These are phyloP conservation scores for Golovinomyces cichoracearum DNA, from an alignment of 2,329 filamentous ascomycete genomes.

Conservation along the genomic window DNA sequence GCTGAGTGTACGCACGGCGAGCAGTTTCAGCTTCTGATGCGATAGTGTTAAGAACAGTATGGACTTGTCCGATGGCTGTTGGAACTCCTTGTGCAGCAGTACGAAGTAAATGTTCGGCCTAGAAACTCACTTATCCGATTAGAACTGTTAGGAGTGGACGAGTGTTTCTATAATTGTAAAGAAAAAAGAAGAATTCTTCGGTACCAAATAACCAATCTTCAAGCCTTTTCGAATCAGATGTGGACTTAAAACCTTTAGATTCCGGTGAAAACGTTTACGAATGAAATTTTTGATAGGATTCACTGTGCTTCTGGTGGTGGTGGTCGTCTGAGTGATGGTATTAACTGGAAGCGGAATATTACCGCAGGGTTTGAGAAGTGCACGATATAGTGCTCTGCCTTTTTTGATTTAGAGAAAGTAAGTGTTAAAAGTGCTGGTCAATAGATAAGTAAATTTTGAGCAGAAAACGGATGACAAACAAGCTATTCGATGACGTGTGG, in stretches of 20 bases:
- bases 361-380: conserved; percentile 33
- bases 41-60: conserved; percentile 15
- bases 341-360: conserved; percentile 27
- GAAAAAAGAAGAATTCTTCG: no score
- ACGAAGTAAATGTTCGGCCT: conserved; percentile 13
- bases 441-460: no score
- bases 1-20: conserved; percentile 1
- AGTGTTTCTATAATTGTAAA: no score
- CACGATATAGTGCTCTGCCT: conserved; percentile 48
- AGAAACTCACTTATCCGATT: background rate
- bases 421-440: background rate
- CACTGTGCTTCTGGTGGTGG: conserved; percentile 14
- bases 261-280: conserved; percentile 33
- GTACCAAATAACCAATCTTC: conserved; percentile 39
- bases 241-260: conserved; percentile 29
- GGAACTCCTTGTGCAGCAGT: conserved; percentile 8
- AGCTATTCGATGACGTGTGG: conserved; percentile 25
- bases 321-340: no score
- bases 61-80: conserved; percentile 9
- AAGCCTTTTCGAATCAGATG: conserved; percentile 36
- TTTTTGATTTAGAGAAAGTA: background rate
- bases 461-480: conserved; percentile 16
- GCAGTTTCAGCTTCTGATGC: background rate
- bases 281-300: conserved; percentile 30
- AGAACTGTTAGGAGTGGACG: no score